Evolutionary conservation across 768 basidiomycete species (phyloP).

Genomic region (Russula compacta): DNA sequence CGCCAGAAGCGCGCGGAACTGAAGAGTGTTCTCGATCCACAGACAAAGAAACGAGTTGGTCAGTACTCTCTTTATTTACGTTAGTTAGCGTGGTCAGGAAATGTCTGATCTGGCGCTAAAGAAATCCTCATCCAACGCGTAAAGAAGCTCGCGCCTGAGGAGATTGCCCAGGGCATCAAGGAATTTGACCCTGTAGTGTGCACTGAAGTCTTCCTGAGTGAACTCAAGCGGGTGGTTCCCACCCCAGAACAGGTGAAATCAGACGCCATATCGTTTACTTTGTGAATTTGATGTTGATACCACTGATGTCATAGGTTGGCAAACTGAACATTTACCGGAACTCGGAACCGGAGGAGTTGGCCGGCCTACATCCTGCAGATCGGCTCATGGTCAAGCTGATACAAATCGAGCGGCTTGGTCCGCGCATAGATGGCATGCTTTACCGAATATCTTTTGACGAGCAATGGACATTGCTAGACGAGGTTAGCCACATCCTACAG

Average conservation of each 20-base stretch:
- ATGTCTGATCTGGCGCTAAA: constrained; percentile 26
- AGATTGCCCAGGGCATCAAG: constrained; percentile 74
- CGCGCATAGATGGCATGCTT: constrained; percentile 92
- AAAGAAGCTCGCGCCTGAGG: constrained; percentile 75
- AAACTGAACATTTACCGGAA: constrained; percentile 86
- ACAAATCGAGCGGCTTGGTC: constrained; percentile 80
- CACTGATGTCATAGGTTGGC: constrained; percentile 47
- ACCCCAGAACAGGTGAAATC: constrained; percentile 74
- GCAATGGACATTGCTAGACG: constrained; percentile 70
- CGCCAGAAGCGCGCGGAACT: constrained; percentile 83
- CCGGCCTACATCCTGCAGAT: constrained; percentile 86
- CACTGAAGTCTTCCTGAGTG: constrained; percentile 81
- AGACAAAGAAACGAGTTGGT: constrained; percentile 93
- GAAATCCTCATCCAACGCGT: constrained; percentile 90
- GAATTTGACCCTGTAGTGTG: constrained; percentile 84
- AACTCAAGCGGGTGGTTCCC: constrained; percentile 80
- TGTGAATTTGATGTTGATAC: neutral
- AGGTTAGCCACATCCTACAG: constrained; percentile 38
- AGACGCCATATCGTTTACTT: neutral
- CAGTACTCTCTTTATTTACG: constrained; percentile 27
- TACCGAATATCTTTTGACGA: constrained; percentile 87
- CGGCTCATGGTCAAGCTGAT: constrained; percentile 95
- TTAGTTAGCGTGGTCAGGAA: neutral
- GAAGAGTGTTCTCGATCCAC: constrained; percentile 82
- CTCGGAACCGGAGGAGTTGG: constrained; percentile 78